These are phyloP conservation scores for Spiromastix sp. DNA, from an alignment of 2,329 filamentous ascomycete species.

Conservation along the genomic window DNA sequence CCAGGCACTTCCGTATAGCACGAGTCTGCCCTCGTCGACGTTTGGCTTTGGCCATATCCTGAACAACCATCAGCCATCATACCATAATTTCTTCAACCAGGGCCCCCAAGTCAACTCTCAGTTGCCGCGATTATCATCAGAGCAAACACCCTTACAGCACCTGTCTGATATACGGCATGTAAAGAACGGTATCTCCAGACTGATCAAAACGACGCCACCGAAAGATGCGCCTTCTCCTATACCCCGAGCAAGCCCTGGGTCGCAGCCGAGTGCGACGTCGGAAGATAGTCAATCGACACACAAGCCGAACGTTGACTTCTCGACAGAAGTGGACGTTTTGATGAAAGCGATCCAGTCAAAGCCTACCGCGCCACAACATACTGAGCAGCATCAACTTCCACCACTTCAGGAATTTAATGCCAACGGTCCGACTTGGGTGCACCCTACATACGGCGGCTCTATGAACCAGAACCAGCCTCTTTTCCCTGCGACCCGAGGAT, in stretches of 20 bases:
- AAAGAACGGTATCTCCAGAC: constrained; percentile 25
- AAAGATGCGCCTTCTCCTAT: constrained; percentile 9
- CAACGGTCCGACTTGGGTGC: constrained; percentile 10
- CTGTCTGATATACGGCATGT: constrained; percentile 28
- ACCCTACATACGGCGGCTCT: constrained; percentile 9
- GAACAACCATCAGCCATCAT: constrained; percentile 19
- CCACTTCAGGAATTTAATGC: constrained; percentile 23
- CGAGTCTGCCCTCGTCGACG: constrained; percentile 25
- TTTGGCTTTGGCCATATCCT: constrained; percentile 23
- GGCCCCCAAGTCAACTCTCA: constrained; percentile 14
- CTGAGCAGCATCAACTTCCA: constrained; percentile 20
- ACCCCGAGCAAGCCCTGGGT: background rate
- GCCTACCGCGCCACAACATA: constrained; percentile 21
- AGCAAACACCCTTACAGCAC: constrained; percentile 18
- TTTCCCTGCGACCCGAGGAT: constrained; percentile 23
- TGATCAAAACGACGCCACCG: constrained; percentile 11
- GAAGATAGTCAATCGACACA: constrained; percentile 14
- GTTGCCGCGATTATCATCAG: constrained; percentile 8
- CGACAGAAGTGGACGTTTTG: constrained; percentile 74
- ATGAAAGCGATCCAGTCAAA: constrained; percentile 82
- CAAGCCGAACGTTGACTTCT: constrained; percentile 50
- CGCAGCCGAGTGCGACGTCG: background rate
- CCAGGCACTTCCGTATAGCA: constrained; percentile 25
- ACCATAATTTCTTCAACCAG: constrained; percentile 26
- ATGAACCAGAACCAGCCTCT: constrained; percentile 6